These are phyloP conservation scores for Leccinum subgranulosum DNA, from an alignment of 768 basidiomycete genomes.

Conservation along the genomic window DNA sequence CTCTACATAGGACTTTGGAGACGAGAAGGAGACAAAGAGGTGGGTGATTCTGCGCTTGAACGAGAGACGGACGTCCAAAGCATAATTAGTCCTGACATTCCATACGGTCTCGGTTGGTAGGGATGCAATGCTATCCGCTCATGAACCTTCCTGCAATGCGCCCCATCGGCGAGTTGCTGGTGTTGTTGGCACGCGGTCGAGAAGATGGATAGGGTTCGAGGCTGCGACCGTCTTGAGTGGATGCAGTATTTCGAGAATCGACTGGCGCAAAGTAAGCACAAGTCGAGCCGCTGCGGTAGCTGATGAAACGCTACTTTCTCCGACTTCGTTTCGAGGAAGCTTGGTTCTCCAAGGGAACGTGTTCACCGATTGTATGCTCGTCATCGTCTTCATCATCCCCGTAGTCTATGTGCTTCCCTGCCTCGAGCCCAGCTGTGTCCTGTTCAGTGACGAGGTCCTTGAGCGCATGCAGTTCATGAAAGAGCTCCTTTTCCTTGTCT, in stretches of 20 bases:
- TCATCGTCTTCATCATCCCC: constrained; percentile 57
- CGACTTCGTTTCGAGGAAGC: constrained; percentile 32
- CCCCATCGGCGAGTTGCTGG: not conserved
- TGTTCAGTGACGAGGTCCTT: too few relatives aligned
- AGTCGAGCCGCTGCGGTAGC: constrained; percentile 24
- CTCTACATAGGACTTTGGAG: constrained; percentile 83
- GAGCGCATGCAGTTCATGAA: too few relatives aligned
- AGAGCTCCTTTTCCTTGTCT: too few relatives aligned
- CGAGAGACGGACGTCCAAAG: constrained; percentile 48
- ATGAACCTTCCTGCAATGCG: not conserved
- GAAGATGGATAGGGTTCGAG: constrained; percentile 26
- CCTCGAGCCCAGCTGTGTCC: too few relatives aligned
- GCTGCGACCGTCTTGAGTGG: constrained; percentile 32
- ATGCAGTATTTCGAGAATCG: constrained; percentile 6
- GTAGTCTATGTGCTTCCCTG: constrained; percentile 20
- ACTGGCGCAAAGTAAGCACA: not conserved
- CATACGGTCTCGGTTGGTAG: not conserved
- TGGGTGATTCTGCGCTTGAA: constrained; percentile 89
- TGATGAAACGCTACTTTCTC: constrained; percentile 31
- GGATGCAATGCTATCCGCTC: not conserved
- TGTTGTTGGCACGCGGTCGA: not conserved
- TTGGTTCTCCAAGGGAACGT: constrained; percentile 26
- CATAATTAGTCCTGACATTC: too few relatives aligned
- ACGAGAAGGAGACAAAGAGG: constrained; percentile 72
- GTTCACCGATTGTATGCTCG: constrained; percentile 23